phyloP scores from a whole-genome alignment of 2,329 filamentous ascomycete genomes.

The Sarocladium kiliense region DNA sequence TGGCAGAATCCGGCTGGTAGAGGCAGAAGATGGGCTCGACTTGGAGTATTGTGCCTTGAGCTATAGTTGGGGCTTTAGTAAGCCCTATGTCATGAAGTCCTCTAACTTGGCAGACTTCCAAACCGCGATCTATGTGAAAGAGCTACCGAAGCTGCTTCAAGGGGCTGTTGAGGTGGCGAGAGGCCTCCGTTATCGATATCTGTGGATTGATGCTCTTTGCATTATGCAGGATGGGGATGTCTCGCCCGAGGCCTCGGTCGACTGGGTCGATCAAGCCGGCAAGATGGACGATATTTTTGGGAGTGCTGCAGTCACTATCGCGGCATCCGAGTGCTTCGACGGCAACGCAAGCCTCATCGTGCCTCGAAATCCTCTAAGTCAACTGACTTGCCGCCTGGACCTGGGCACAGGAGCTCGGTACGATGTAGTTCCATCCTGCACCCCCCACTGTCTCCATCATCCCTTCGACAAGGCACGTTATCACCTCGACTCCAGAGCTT shows the following conservation, averaged over 20 bases:
- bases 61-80: slow-evolving; percentile 14
- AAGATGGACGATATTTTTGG: slow-evolving; percentile 9
- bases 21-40: background rate
- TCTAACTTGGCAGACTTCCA: slow-evolving; percentile 4
- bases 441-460: slow-evolving; percentile 5
- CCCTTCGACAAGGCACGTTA: slow-evolving; percentile 3
- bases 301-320: background rate
- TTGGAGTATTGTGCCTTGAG: slow-evolving; percentile 12
- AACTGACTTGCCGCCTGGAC: slow-evolving; percentile 1
- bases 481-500: slow-evolving; percentile 6
- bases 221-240: slow-evolving; percentile 13
- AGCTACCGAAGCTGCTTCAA: slow-evolving; percentile 9
- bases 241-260: background rate
- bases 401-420: background rate
- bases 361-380: background rate
- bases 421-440: slow-evolving; percentile 2
- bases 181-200: slow-evolving; percentile 11
- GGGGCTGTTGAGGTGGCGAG: slow-evolving; percentile 13
- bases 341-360: background rate
- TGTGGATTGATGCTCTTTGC: slow-evolving; percentile 18
- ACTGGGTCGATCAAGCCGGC: background rate
- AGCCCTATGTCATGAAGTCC: background rate
- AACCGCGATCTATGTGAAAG: background rate
- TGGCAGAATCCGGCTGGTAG: slow-evolving; percentile 5
- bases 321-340: background rate